phyloP scores from a whole-genome alignment of 1,139 yeast species.

The Geotrichum bryndzae region DNA sequence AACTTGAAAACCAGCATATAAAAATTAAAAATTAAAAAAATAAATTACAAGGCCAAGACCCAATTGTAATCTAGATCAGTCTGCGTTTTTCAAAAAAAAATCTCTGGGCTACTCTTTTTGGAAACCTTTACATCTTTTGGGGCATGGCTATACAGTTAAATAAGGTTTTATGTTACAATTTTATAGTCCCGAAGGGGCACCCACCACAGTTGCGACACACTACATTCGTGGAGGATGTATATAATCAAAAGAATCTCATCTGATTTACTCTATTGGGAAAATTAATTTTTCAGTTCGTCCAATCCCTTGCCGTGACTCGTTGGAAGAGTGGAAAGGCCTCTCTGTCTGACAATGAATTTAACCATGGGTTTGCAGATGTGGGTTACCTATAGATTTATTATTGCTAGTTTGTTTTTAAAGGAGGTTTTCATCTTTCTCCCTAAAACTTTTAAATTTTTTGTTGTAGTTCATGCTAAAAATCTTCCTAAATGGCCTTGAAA shows the following conservation, averaged over 20 bases:
- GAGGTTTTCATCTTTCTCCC: neutral
- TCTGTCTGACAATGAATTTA: neutral
- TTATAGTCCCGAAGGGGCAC: neutral
- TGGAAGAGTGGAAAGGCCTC: neutral
- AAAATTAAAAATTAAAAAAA: neutral
- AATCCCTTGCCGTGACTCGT: neutral
- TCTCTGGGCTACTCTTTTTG: neutral
- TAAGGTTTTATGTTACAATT: neutral
- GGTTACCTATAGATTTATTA: neutral
- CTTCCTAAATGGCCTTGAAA: too few species aligned
- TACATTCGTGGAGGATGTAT: neutral
- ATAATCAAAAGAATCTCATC: neutral
- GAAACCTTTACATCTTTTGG: neutral
- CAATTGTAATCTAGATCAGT: neutral
- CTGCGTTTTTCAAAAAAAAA: neutral
- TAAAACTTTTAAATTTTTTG: too few species aligned
- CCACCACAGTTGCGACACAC: neutral
- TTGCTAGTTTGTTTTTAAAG: neutral
- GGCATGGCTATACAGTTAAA: neutral
- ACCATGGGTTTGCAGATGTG: neutral
- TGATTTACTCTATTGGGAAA: neutral
- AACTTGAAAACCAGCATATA: neutral
- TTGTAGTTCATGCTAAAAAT: too few species aligned
- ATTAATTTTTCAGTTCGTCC: neutral
- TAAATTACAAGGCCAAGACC: neutral